These are phyloP conservation scores for Nectriaceae sp. DNA, from an alignment of 2,329 filamentous ascomycete species.

Conservation along the genomic window DNA sequence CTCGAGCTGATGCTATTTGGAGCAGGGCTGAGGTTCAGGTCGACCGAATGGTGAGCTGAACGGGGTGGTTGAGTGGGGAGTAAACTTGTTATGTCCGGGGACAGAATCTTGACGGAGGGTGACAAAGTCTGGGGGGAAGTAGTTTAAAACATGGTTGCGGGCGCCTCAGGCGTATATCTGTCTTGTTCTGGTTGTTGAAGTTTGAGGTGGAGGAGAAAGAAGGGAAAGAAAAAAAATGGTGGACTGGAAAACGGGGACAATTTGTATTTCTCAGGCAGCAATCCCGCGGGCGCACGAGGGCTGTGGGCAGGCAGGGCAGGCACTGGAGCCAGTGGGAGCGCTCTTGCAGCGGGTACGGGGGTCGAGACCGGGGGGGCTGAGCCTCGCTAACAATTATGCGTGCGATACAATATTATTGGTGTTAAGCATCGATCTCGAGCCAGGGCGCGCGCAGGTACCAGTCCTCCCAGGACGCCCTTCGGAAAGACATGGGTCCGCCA, in stretches of 20 bases:
- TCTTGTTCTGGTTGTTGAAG: conserved; percentile 32
- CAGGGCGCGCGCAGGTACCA: conserved; percentile 16
- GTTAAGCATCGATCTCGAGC: neutral
- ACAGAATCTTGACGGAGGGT: conserved; percentile 56
- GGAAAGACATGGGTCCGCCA: conserved; percentile 30
- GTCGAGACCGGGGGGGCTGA: conserved; percentile 19
- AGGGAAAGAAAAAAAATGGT: conserved; percentile 30
- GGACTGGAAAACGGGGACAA: conserved; percentile 31
- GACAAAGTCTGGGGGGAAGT: conserved; percentile 37
- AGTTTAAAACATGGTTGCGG: conserved; percentile 62
- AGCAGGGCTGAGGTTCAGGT: conserved; percentile 69
- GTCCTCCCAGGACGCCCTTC: conserved; percentile 19
- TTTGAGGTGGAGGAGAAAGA: conserved; percentile 37
- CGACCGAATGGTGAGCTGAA: conserved; percentile 59
- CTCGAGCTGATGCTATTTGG: conserved; percentile 57
- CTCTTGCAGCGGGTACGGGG: conserved; percentile 13
- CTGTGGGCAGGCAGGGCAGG: conserved; percentile 27
- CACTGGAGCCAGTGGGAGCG: conserved; percentile 1
- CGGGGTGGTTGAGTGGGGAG: conserved; percentile 49
- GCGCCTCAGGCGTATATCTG: conserved; percentile 40
- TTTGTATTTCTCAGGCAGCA: conserved; percentile 53
- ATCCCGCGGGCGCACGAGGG: conserved; percentile 17
- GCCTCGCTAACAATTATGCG: conserved; percentile 18
- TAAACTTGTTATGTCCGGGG: conserved; percentile 40
- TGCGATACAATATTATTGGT: neutral